Conservation (phyloP, 2,329 filamentous ascomycete genomes). For the Phoma sp. region DNA sequence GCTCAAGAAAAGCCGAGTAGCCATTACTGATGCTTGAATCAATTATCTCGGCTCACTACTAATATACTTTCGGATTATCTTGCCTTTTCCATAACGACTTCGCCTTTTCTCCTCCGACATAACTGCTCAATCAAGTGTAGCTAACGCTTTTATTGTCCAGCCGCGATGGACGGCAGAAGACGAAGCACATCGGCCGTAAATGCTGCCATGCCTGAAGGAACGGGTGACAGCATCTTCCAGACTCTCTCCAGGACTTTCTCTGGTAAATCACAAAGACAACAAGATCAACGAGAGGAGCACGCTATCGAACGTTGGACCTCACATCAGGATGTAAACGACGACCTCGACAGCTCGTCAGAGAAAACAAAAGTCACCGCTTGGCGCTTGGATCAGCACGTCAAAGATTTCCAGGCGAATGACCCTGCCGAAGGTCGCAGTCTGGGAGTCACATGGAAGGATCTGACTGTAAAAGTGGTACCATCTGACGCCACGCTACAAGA, state of each 20-base stretch:
- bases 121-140: too few species aligned
- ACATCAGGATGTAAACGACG: slow-evolving; percentile 2
- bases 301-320: slow-evolving; percentile 12
- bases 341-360: slow-evolving; percentile 14
- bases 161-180: slow-evolving; percentile 13
- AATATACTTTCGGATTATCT: too few species aligned
- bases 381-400: slow-evolving; percentile 29
- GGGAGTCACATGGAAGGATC: slow-evolving; percentile 21
- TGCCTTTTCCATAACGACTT: too few species aligned
- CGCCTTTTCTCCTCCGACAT: too few species aligned
- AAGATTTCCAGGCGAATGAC: slow-evolving; percentile 24
- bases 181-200: slow-evolving; percentile 13
- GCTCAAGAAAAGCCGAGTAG: background rate
- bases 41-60: too few species aligned
- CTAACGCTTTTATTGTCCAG: background rate
- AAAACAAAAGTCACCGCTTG: slow-evolving; percentile 30
- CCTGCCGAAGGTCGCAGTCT: slow-evolving; percentile 20
- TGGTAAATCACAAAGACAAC: slow-evolving; percentile 19
- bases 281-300: slow-evolving; percentile 15
- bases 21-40: background rate
- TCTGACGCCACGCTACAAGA: slow-evolving; percentile 23
- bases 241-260: slow-evolving; percentile 27
- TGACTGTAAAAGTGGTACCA: slow-evolving; percentile 24
- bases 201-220: slow-evolving; percentile 10
- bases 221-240: slow-evolving; percentile 22